Percentiles rank a stretch among this genome's conserved stretches.
phyloP scores from a whole-genome alignment of 1,284 basidiomycete species.

The Malassezia arunalokei region DNA sequence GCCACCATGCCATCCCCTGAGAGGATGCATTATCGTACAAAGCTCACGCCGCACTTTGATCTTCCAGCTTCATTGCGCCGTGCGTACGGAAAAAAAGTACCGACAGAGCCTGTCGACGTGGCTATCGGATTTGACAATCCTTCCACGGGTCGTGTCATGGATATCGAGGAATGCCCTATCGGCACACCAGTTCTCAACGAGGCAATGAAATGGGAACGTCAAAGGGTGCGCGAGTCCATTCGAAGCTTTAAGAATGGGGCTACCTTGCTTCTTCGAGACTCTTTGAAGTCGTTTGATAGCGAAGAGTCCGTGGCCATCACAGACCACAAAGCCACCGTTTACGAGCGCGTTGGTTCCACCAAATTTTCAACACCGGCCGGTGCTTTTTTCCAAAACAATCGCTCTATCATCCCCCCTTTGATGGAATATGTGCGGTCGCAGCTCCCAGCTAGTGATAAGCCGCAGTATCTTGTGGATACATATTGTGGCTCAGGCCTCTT shows the following conservation, averaged over 20 bases:
- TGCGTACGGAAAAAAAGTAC: conserved; percentile 17
- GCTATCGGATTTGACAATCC: conserved; percentile 81
- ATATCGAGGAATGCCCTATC: conserved; percentile 95
- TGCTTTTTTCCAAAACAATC: conserved; percentile 94
- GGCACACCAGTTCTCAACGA: conserved; percentile 71
- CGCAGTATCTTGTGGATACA: conserved; percentile 38
- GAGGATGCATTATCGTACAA: conserved; percentile 85
- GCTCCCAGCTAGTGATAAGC: background rate
- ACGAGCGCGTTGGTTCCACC: conserved; percentile 69
- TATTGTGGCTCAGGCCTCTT: conserved; percentile 66
- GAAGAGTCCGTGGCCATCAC: conserved; percentile 52
- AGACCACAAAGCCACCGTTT: conserved; percentile 65
- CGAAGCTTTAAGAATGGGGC: conserved; percentile 74
- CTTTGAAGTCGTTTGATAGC: conserved; percentile 50
- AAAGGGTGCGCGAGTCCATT: conserved; percentile 64
- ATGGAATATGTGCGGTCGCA: conserved; percentile 61
- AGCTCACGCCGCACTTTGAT: conserved; percentile 93
- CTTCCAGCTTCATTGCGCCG: conserved; percentile 53
- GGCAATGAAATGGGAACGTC: conserved; percentile 56
- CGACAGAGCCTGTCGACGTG: conserved; percentile 53
- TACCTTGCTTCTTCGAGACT: conserved; percentile 81
- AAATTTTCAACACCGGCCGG: conserved; percentile 75
- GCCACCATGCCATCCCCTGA: conserved; percentile 73
- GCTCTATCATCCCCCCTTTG: conserved; percentile 71
- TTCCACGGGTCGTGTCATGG: conserved; percentile 64